Evolutionary conservation across 148 eudicot genomes (phyloP).

Genomic region (Spergularia marina): DNA sequence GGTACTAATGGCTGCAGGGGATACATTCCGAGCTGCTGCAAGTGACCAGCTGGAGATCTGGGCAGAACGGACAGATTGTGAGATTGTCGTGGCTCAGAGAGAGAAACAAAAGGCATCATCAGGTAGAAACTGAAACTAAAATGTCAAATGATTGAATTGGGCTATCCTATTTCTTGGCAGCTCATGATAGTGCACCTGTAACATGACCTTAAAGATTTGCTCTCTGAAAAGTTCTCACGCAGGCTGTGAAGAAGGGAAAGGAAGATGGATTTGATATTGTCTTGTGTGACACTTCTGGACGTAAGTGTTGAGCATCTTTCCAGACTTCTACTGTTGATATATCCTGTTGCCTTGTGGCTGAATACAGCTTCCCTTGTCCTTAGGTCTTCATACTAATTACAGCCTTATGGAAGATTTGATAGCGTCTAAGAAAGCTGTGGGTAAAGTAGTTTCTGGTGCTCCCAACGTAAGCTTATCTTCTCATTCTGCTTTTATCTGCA

Average conservation of each 20-base stretch:
- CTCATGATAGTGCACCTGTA: slow-evolving; percentile 30
- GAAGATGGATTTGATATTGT: slow-evolving; percentile 78
- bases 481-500: background rate
- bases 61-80: slow-evolving; percentile 94
- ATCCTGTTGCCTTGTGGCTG: slow-evolving; percentile 12
- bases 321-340: slow-evolving; percentile 5
- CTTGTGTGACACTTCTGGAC: slow-evolving; percentile 96
- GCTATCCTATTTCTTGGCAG: slow-evolving; percentile 8
- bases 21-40: slow-evolving; percentile 99
- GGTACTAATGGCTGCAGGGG: slow-evolving; percentile 94
- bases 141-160: background rate
- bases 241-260: slow-evolving; percentile 95
- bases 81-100: slow-evolving; percentile 82
- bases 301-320: slow-evolving; percentile 49
- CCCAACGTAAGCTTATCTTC: slow-evolving; percentile 67
- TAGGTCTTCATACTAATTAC: slow-evolving; percentile 97
- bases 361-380: slow-evolving; percentile 17
- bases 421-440: slow-evolving; percentile 75
- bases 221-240: slow-evolving; percentile 86
- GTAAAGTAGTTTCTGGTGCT: slow-evolving; percentile 79
- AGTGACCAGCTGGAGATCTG: slow-evolving; percentile 97
- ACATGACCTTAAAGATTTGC: slow-evolving; percentile 58
- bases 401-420: slow-evolving; percentile 94
- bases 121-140: slow-evolving; percentile 45
- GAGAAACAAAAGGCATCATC: slow-evolving; percentile 89